Conservation (phyloP, 2,329 filamentous ascomycete genomes). For the Sclerotinia sclerotiorum region DNA sequence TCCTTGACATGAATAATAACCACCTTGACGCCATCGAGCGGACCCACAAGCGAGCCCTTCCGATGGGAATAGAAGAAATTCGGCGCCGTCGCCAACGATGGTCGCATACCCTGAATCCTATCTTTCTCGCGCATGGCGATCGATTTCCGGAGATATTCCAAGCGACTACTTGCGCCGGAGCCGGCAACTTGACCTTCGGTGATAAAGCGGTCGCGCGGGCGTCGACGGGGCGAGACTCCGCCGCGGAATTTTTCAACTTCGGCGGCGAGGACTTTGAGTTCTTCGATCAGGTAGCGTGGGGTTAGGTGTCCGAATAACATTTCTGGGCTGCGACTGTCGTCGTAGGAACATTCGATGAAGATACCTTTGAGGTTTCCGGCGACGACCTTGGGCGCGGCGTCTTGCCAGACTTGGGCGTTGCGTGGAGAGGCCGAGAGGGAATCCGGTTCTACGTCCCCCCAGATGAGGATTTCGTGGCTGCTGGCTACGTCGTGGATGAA, state of each 20-base stretch:
- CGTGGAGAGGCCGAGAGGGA: constrained; percentile 77
- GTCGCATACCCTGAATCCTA: background rate
- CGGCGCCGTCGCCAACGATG: background rate
- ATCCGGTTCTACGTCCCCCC: constrained; percentile 94
- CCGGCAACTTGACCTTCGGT: no score
- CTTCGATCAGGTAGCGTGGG: constrained; percentile 76
- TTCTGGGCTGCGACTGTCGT: constrained; percentile 73
- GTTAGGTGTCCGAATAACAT: constrained; percentile 86
- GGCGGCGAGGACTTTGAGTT: constrained; percentile 68
- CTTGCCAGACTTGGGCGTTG: constrained; percentile 80
- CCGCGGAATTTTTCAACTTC: constrained; percentile 29
- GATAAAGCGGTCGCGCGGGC: background rate
- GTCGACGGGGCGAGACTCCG: background rate
- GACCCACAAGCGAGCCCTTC: no score
- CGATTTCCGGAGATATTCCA: background rate
- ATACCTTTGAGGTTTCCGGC: constrained; percentile 72
- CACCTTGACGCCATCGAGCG: constrained; percentile 70
- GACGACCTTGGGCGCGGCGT: constrained; percentile 82
- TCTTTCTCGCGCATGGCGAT: background rate
- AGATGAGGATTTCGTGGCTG: constrained; percentile 80
- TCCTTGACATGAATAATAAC: constrained; percentile 96
- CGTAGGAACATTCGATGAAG: constrained; percentile 95
- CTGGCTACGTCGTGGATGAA: constrained; percentile 78
- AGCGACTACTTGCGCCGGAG: no score
- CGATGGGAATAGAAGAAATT: background rate